Evolutionary conservation across 1,139 yeast genomes (phyloP).

Genomic region (Yamadazyma atlantica): DNA sequence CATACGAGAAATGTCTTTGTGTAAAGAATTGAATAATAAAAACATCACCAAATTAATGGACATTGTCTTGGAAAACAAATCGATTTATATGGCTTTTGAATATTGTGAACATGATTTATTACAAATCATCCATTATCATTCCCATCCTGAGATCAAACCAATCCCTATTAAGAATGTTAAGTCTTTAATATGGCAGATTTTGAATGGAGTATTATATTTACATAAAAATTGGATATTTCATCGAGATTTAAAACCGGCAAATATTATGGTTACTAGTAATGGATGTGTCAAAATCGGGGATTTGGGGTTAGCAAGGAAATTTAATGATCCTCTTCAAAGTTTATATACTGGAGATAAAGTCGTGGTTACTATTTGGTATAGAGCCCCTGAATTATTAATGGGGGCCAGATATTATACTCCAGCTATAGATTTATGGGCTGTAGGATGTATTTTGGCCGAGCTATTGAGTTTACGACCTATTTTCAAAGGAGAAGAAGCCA

Average conservation of each 20-base stretch:
- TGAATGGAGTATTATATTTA: constrained; percentile 85
- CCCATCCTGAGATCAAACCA: constrained; percentile 80
- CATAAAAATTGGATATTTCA: constrained; percentile 97
- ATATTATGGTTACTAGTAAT: constrained; percentile 87
- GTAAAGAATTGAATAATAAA: constrained; percentile 80
- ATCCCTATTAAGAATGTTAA: constrained; percentile 78
- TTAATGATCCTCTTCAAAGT: constrained; percentile 85
- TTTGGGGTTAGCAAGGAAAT: constrained; percentile 88
- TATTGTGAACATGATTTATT: constrained; percentile 93
- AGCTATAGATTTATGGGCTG: constrained; percentile 95
- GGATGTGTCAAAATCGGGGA: constrained; percentile 96
- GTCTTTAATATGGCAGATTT: constrained; percentile 86
- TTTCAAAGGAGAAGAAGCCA: constrained; percentile 97
- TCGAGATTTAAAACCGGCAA: constrained; percentile 95
- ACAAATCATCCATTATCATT: constrained; percentile 90
- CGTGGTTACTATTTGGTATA: constrained; percentile 96
- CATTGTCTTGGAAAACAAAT: constrained; percentile 84
- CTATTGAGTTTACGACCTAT: constrained; percentile 84
- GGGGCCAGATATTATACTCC: constrained; percentile 96
- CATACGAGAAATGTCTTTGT: constrained; percentile 91
- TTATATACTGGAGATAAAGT: constrained; percentile 94
- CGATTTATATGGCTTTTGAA: constrained; percentile 93
- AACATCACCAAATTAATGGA: constrained; percentile 81
- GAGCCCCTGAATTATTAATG: constrained; percentile 89
- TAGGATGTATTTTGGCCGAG: constrained; percentile 95